A percentile compares a stretch with the other conserved stretches of the same genome.
Evolutionary conservation across 2,329 filamentous ascomycete species (phyloP).

Genomic region (Dothideomycetidae sp.): DNA sequence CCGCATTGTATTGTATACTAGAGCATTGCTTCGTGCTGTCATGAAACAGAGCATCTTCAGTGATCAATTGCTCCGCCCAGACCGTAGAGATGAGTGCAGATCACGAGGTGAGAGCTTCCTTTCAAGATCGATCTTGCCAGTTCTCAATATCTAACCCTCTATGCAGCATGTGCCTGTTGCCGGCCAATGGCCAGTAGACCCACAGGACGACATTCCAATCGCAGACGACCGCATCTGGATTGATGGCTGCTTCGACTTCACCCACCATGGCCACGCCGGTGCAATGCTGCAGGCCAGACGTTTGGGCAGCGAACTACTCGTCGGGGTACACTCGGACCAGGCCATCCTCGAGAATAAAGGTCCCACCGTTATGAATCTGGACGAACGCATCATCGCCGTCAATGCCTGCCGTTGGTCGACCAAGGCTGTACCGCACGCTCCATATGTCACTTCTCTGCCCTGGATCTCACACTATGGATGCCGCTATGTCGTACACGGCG

Average conservation of each 20-base stretch:
- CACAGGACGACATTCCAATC: constrained; percentile 44
- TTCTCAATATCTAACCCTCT: background rate
- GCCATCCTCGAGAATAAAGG: constrained; percentile 94
- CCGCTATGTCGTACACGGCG: constrained; percentile 88
- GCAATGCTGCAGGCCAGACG: constrained; percentile 93
- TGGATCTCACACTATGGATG: constrained; percentile 96
- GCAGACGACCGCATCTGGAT: constrained; percentile 78
- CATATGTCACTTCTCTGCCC: constrained; percentile 83
- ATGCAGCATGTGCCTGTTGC: constrained; percentile 30
- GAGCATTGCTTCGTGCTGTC: too few relatives aligned
- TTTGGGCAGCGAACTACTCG: constrained; percentile 73
- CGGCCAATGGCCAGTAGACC: constrained; percentile 50
- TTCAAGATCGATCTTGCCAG: background rate
- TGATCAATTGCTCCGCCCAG: too few relatives aligned
- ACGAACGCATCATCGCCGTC: constrained; percentile 78
- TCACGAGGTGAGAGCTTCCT: background rate
- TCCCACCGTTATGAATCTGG: constrained; percentile 88
- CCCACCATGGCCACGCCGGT: constrained; percentile 93
- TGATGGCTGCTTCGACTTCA: constrained; percentile 98
- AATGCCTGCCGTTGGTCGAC: constrained; percentile 95
- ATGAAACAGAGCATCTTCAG: too few relatives aligned
- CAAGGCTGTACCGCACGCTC: constrained; percentile 65
- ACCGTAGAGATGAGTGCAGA: background rate
- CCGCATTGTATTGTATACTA: too few relatives aligned
- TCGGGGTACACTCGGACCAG: constrained; percentile 91